Evolutionary conservation across 495 filamentous ascomycete genomes (phyloP), one percentile per base, ranked within the genome.

Genomic region (Daldinia bambusicola): DNA sequence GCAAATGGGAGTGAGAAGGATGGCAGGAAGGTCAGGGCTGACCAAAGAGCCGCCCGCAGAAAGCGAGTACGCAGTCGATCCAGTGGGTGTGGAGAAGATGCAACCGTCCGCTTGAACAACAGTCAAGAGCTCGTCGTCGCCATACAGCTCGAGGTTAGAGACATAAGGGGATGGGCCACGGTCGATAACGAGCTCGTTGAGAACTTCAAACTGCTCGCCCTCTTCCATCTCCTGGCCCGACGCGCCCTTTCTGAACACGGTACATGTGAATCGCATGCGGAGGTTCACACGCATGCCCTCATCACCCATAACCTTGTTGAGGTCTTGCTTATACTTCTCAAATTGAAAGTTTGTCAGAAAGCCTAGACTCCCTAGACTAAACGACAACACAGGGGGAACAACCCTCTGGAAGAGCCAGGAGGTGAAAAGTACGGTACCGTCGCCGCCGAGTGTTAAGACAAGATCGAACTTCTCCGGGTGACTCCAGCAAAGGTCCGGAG

Each of bases 141-240:
- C 95, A 74, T 97, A 98, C 32, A 99, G 84, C 82, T 98, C 96
- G 38, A 97, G 85, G 77, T 94, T 94, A n/a, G 93, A 95, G 45
- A 96, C 93, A 76, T 98, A 98, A n/a, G 95, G 91, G 43, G 92
- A 95, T 69, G 95, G 95, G 57, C 95, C 95, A 34, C 95, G 91
- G 80, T 99, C 95, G 74, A 99, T 97, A 72, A 99, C 94, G 20
- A 99, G 88, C 81, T 99, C 95, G 80, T 98, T 98, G 51, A 98
- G 87, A 12, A 98, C 94, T 77, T 97, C 94, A 67, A 96, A 97
- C 72, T 95, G 93, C 79, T 97, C 93, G 26, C 87, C 87, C 74
- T 92, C 89, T 67, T 90, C 87, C 63, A 92, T 84, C 6, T 89
- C 86, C 43, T 79, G 74, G 22, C 79, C 82, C 0, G 57, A 61